Conservation (phyloP, 108 stramenopile species). For the Fragilaria crotonensis region DNA sequence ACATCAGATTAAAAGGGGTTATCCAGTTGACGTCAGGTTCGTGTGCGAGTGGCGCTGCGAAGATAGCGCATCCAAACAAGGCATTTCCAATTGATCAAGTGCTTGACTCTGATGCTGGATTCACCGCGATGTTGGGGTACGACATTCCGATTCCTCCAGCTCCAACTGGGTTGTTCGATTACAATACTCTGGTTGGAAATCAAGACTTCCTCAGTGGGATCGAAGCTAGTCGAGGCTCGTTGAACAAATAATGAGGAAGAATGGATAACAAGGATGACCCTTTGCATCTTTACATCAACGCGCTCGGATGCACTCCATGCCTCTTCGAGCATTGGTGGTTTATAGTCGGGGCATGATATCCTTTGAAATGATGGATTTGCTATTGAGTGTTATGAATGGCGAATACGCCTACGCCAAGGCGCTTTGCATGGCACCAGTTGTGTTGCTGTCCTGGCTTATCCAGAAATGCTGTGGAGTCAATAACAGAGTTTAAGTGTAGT, state of each 20-base stretch:
- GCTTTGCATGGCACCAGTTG: neutral
- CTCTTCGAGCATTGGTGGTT: constrained; percentile 29
- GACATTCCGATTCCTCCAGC: neutral
- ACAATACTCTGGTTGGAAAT: neutral
- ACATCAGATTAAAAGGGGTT: constrained; percentile 24
- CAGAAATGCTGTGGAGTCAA: neutral
- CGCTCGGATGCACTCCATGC: constrained; percentile 5
- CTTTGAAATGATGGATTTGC: constrained; percentile 30
- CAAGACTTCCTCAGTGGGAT: neutral
- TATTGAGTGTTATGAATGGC: constrained; percentile 33
- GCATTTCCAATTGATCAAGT: neutral
- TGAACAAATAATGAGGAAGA: neutral
- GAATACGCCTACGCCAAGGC: constrained; percentile 2
- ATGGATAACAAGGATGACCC: neutral
- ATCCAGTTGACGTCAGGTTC: neutral
- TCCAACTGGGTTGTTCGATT: neutral
- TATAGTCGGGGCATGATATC: constrained; percentile 31
- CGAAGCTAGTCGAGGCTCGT: neutral
- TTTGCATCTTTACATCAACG: neutral
- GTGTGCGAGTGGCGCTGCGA: constrained; percentile 21
- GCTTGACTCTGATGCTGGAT: neutral
- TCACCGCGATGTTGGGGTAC: neutral
- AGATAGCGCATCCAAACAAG: constrained; percentile 6
- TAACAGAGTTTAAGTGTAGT: neutral
- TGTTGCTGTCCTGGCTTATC: neutral